phyloP scores from a whole-genome alignment of 805 yeast species.

The Blastobotrys chiropterorum region DNA sequence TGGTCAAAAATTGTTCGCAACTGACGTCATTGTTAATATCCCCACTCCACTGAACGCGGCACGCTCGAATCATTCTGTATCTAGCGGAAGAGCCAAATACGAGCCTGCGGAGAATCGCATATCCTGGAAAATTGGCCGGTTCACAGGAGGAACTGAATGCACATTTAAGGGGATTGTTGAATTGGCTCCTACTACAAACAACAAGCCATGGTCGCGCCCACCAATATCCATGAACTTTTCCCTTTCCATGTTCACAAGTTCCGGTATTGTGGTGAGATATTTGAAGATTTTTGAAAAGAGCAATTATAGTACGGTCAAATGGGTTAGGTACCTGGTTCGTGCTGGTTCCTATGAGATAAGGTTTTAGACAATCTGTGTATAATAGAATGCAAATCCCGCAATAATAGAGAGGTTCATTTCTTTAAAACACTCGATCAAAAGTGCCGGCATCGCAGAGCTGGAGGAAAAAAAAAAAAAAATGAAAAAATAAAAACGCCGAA shows the following conservation, averaged over 20 bases:
- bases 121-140: slow-evolving; percentile 64
- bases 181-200: slow-evolving; percentile 26
- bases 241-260: slow-evolving; percentile 66
- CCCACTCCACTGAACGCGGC: slow-evolving; percentile 65
- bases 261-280: slow-evolving; percentile 70
- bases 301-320: slow-evolving; percentile 69
- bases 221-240: slow-evolving; percentile 67
- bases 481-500: too few relatives aligned
- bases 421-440: too few relatives aligned
- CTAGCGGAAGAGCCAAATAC: slow-evolving; percentile 64
- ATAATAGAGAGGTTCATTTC: too few relatives aligned
- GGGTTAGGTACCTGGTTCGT: slow-evolving; percentile 75
- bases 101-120: slow-evolving; percentile 59
- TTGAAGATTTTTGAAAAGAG: slow-evolving; percentile 56
- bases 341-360: slow-evolving; percentile 82
- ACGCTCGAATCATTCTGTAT: slow-evolving; percentile 36
- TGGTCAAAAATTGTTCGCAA: slow-evolving; percentile 48
- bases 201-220: slow-evolving; percentile 56
- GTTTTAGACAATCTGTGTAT: slow-evolving; percentile 35
- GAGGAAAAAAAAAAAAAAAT: too few relatives aligned
- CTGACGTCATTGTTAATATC: slow-evolving; percentile 54
- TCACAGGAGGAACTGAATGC: slow-evolving; percentile 60
- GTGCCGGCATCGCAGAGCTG: too few relatives aligned
- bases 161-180: slow-evolving; percentile 52
- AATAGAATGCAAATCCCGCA: too few relatives aligned